Percentiles rank a stretch among this genome's conserved stretches.
Evolutionary conservation across 2,329 filamentous ascomycete genomes (phyloP).

Genomic region (Aspergillus sp.): DNA sequence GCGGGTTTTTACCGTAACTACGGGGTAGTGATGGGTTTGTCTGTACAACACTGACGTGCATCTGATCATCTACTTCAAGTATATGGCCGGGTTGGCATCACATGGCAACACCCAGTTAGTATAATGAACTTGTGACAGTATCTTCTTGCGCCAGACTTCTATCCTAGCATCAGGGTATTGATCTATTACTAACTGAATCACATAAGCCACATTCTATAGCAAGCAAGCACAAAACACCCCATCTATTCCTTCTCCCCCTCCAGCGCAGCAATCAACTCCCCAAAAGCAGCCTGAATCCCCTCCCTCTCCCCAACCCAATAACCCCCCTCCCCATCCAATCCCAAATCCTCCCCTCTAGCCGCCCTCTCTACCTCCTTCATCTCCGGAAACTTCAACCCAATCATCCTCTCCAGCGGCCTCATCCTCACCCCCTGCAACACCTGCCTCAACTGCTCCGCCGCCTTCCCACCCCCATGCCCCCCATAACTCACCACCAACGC

Average conservation of each 20-base stretch:
- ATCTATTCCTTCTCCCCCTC: background rate
- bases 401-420: constrained; percentile 33
- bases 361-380: constrained; percentile 25
- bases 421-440: constrained; percentile 41
- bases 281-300: constrained; percentile 3
- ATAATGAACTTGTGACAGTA: background rate
- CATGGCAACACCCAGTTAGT: background rate
- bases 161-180: no score
- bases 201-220: background rate
- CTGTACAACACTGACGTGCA: background rate
- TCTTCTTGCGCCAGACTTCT: background rate
- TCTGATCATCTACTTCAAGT: background rate
- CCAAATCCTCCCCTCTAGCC: constrained; percentile 28
- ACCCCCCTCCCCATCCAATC: constrained; percentile 8
- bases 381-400: constrained; percentile 32
- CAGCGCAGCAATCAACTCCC: constrained; percentile 1
- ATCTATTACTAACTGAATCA: no score
- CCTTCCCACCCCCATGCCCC: constrained; percentile 44
- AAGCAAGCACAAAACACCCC: no score
- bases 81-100: background rate
- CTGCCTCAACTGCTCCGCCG: constrained; percentile 37
- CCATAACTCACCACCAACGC: constrained; percentile 59
- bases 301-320: constrained; percentile 14
- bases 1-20: background rate
- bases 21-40: background rate